Evolutionary conservation across 2,329 filamentous ascomycete genomes (phyloP).

Genomic region (Fusarium pilosicola): DNA sequence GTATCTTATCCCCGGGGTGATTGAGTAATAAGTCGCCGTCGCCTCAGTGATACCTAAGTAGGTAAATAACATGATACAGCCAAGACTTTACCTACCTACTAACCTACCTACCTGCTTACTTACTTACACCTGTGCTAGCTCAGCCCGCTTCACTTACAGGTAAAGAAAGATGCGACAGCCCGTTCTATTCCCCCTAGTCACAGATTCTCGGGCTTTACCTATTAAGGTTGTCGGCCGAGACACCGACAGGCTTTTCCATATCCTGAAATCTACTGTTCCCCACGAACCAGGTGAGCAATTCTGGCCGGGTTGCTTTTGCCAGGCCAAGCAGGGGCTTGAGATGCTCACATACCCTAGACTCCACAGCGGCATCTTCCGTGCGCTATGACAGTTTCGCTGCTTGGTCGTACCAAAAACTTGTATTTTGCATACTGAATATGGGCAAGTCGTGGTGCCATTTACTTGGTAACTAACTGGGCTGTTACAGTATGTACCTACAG

Average conservation of each 20-base stretch:
- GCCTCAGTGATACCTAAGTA: background rate
- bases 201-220: background rate
- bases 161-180: background rate
- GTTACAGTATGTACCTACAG: background rate
- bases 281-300: constrained; percentile 4
- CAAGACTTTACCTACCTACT: background rate
- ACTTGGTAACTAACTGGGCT: background rate
- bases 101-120: background rate
- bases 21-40: background rate
- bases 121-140: background rate
- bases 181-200: constrained; percentile 3
- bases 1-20: background rate
- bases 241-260: background rate
- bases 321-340: background rate
- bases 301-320: background rate
- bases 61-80: background rate
- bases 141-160: background rate
- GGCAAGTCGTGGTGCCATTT: background rate
- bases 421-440: background rate
- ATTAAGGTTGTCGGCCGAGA: constrained; percentile 2
- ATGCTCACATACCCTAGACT: constrained; percentile 8
- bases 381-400: background rate
- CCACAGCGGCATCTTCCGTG: background rate
- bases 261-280: constrained; percentile 12
- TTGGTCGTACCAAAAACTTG: background rate